Evolutionary conservation across 148 eudicot genomes (phyloP).

Genomic region (Agrostemma githago): DNA sequence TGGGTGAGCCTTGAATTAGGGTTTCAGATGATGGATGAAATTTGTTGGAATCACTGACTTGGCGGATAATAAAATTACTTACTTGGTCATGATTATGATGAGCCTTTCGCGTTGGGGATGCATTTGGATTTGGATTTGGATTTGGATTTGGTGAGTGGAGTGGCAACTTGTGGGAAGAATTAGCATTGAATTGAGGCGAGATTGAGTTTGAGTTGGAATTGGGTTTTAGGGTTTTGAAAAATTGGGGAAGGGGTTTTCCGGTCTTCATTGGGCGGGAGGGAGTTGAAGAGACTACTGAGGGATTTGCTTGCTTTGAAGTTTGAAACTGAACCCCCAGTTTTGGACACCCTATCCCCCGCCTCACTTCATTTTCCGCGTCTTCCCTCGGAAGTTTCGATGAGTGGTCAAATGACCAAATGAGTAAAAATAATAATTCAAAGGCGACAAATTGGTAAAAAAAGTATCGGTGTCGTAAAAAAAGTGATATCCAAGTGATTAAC

Average conservation of each 20-base stretch:
- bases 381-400: background rate
- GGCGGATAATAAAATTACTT: background rate
- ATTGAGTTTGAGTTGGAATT: slow-evolving; percentile 8
- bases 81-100: background rate
- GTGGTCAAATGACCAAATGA: too few species aligned
- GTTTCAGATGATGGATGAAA: background rate
- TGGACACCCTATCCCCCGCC: too few species aligned
- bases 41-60: background rate
- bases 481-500: too few species aligned
- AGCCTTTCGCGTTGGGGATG: background rate
- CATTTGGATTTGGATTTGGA: background rate
- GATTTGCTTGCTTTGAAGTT: background rate
- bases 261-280: background rate
- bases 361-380: background rate
- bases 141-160: background rate
- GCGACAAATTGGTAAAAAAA: too few species aligned
- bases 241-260: background rate
- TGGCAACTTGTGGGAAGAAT: background rate
- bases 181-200: background rate
- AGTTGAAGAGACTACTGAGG: background rate
- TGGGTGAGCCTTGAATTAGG: background rate
- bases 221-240: slow-evolving; percentile 19
- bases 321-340: background rate
- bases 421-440: too few species aligned
- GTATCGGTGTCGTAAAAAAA: too few species aligned